These are phyloP conservation scores for Mortierella sp. DNA, from an alignment of 371 early-diverging fungal genomes.

Conservation along the genomic window DNA sequence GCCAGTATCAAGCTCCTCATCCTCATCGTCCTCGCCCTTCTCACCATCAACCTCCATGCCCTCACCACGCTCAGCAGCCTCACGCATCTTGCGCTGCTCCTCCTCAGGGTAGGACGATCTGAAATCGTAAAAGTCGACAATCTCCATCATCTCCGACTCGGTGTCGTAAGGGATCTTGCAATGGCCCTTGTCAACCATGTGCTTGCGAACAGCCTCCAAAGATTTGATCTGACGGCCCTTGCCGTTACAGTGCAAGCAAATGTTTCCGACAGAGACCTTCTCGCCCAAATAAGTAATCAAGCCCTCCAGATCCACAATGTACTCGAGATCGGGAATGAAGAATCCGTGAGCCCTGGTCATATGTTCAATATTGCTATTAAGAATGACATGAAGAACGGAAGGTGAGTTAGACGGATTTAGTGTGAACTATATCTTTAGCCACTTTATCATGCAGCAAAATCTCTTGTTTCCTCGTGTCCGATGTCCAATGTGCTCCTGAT, in stretches of 20 bases:
- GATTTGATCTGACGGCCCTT: conserved; percentile 87
- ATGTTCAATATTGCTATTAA: conserved; percentile 83
- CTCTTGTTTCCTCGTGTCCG: neutral
- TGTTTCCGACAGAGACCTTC: conserved; percentile 93
- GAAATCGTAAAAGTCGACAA: conserved; percentile 96
- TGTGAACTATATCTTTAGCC: neutral
- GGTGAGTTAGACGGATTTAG: neutral
- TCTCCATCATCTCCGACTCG: conserved; percentile 91
- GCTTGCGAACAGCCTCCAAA: conserved; percentile 92
- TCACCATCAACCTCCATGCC: conserved; percentile 52
- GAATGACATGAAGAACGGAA: neutral
- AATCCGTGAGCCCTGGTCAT: conserved; percentile 93
- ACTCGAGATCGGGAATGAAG: conserved; percentile 97
- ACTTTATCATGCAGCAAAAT: neutral
- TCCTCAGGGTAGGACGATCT: conserved; percentile 76
- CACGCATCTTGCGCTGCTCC: conserved; percentile 54
- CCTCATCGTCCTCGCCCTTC: conserved; percentile 49
- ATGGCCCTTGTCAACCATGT: conserved; percentile 98
- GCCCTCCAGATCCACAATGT: conserved; percentile 89
- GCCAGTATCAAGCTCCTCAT: conserved; percentile 65
- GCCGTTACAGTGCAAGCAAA: conserved; percentile 96
- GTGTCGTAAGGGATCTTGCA: conserved; percentile 94
- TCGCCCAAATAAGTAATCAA: conserved; percentile 93
- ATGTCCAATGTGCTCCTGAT: neutral
- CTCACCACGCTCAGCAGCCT: conserved; percentile 48